These are phyloP conservation scores for Olyra latifolia DNA, from an alignment of 176 grass and related monocot species.

Conservation along the genomic window DNA sequence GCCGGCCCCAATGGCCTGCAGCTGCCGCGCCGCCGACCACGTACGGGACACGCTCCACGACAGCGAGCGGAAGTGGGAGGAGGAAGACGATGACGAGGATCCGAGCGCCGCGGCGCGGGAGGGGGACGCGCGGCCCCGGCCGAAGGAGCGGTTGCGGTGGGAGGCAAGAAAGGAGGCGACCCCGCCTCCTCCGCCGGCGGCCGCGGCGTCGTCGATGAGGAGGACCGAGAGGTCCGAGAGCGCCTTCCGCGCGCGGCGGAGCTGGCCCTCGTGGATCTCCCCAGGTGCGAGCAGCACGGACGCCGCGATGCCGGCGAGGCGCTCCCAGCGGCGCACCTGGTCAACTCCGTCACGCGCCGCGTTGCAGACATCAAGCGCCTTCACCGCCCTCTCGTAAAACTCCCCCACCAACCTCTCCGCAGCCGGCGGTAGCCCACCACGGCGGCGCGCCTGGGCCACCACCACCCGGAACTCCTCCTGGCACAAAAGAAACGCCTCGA, in stretches of 20 bases:
- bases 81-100: constrained; percentile 30
- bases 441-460: constrained; percentile 38
- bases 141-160: constrained; percentile 97
- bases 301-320: constrained; percentile 65
- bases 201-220: constrained; percentile 75
- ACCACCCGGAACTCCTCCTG: constrained; percentile 67
- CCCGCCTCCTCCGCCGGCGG: constrained; percentile 31
- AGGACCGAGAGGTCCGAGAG: constrained; percentile 75
- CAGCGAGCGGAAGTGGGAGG: constrained; percentile 82
- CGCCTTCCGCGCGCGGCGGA: constrained; percentile 76
- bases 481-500: constrained; percentile 70
- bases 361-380: constrained; percentile 97
- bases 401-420: constrained; percentile 54
- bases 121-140: constrained; percentile 47
- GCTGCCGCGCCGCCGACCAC: constrained; percentile 91
- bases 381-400: constrained; percentile 78
- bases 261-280: constrained; percentile 59
- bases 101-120: not conserved
- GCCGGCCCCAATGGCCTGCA: constrained; percentile 70
- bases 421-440: not conserved
- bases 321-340: constrained; percentile 80
- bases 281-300: constrained; percentile 51
- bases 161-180: constrained; percentile 50
- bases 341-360: constrained; percentile 72
- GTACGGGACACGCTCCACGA: constrained; percentile 94